phyloP scores from a whole-genome alignment of 306 rosid genomes.

The Lotus japonicus region DNA sequence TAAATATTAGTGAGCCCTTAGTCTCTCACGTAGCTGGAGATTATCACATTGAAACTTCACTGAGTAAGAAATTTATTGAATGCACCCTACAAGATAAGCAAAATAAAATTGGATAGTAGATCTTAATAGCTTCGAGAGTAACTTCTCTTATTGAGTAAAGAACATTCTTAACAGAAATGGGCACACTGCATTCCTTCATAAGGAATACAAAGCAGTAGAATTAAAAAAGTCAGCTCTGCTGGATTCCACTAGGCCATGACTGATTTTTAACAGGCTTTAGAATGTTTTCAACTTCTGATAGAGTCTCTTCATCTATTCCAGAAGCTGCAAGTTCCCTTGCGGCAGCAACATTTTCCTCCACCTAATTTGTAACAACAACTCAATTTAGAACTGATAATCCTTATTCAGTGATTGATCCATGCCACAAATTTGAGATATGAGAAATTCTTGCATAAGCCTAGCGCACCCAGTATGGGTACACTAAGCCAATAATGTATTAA shows the following conservation, averaged over 20 bases:
- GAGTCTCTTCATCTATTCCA: conserved; percentile 59
- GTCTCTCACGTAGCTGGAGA: neutral
- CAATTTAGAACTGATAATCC: conserved; percentile 5
- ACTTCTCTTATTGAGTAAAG: neutral
- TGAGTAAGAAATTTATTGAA: neutral
- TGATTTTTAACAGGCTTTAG: conserved; percentile 73
- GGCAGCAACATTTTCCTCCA: conserved; percentile 85
- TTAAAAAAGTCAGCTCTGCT: conserved; percentile 42
- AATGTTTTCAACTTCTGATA: conserved; percentile 70
- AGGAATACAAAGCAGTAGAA: neutral
- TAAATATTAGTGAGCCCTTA: neutral
- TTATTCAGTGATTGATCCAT: neutral
- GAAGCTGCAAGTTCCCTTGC: conserved; percentile 54
- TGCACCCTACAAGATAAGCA: neutral
- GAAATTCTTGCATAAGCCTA: too few relatives aligned
- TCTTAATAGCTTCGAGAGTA: neutral
- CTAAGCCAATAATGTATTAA: neutral
- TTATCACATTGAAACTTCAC: neutral
- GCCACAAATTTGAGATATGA: too few relatives aligned
- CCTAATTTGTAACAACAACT: conserved; percentile 39
- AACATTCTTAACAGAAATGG: conserved; percentile 7
- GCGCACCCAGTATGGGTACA: too few relatives aligned
- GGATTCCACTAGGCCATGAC: conserved; percentile 90
- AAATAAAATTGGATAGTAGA: neutral
- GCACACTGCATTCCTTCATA: neutral